A percentile compares a stretch with the other conserved stretches of the same genome.
phyloP scores from a whole-genome alignment of 805 yeast species.

The Spathaspora hagerdaliae region DNA sequence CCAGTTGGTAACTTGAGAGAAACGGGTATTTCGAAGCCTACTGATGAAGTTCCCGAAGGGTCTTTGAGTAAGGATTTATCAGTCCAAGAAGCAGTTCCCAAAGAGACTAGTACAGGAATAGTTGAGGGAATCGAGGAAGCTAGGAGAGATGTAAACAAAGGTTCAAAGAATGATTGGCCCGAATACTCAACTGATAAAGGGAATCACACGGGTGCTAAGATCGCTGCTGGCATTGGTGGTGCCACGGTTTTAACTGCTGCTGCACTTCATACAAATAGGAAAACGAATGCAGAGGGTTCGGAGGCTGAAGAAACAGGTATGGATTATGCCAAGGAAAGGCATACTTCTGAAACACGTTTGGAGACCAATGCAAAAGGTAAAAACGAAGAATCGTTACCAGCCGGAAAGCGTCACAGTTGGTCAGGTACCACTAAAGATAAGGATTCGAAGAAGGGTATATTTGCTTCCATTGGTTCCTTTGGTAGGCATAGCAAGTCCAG shows the following conservation, averaged over 20 bases:
- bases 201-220: neutral
- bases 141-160: neutral
- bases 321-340: neutral
- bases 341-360: neutral
- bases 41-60: neutral
- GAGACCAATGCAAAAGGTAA: neutral
- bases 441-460: neutral
- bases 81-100: neutral
- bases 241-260: conserved; percentile 5
- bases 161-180: neutral
- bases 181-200: neutral
- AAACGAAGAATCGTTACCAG: neutral
- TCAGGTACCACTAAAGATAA: neutral
- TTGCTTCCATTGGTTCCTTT: neutral
- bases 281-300: neutral
- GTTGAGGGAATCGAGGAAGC: neutral
- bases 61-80: neutral
- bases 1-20: neutral
- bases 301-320: neutral
- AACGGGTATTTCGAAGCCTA: neutral
- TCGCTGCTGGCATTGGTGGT: conserved; percentile 3
- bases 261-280: neutral
- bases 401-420: neutral
- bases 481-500: neutral
- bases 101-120: neutral